Percentiles rank a stretch among this genome's conserved stretches.
Conservation (phyloP, 345 rosid species). For the Acer saccharum region DNA sequence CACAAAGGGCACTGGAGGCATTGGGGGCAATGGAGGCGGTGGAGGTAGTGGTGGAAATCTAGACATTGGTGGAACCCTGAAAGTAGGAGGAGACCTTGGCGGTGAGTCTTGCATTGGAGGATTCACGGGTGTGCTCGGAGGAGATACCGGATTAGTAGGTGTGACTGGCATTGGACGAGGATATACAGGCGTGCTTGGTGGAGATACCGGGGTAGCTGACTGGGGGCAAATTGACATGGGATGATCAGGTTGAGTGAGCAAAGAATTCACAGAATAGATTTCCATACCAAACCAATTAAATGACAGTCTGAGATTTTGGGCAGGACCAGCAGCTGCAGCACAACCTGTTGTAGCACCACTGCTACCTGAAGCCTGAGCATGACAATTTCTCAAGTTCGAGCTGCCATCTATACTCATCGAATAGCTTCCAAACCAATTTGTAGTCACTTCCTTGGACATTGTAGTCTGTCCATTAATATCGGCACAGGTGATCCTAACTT, state of each 20-base stretch:
- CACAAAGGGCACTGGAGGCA: constrained; percentile 57
- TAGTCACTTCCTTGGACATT: constrained; percentile 70
- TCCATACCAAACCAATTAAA: constrained; percentile 61
- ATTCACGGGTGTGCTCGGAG: constrained; percentile 26
- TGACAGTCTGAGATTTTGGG: constrained; percentile 51
- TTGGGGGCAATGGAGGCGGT: constrained; percentile 27
- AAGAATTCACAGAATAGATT: constrained; percentile 51
- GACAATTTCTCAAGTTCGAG: constrained; percentile 74
- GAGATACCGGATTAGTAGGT: constrained; percentile 33
- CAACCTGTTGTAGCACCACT: constrained; percentile 42
- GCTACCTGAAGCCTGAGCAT: constrained; percentile 58
- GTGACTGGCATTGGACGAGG: constrained; percentile 22
- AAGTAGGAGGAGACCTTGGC: constrained; percentile 41
- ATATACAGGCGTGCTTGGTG: constrained; percentile 29
- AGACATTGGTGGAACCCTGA: constrained; percentile 59
- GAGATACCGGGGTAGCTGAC: constrained; percentile 40
- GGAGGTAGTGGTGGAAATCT: constrained; percentile 43
- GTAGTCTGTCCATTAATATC: constrained; percentile 59
- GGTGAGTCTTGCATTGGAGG: constrained; percentile 18
- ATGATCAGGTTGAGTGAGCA: constrained; percentile 70
- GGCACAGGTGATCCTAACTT: constrained; percentile 57
- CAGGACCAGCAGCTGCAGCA: constrained; percentile 59
- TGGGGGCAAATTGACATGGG: constrained; percentile 68
- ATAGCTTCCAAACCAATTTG: constrained; percentile 72
- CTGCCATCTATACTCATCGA: constrained; percentile 70